Evolutionary conservation across 1,139 yeast genomes (phyloP).

Genomic region (Insectozyma bohioensis): DNA sequence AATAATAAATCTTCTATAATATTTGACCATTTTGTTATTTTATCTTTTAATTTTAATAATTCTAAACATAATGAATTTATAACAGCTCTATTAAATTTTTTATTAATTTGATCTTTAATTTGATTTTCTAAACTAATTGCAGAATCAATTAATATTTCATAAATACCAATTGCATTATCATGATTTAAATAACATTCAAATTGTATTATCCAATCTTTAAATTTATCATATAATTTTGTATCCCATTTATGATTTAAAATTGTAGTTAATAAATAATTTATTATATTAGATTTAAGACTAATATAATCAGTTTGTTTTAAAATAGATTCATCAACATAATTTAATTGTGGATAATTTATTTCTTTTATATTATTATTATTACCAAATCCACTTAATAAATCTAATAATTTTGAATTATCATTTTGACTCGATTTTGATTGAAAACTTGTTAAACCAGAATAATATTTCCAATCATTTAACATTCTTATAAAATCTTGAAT

Average conservation of each 20-base stretch:
- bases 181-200: conserved; percentile 22
- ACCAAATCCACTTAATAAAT: conserved; percentile 40
- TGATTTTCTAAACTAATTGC: conserved; percentile 35
- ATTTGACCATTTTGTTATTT: conserved; percentile 39
- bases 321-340: conserved; percentile 7
- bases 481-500: conserved; percentile 26
- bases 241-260: conserved; percentile 30
- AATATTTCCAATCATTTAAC: conserved; percentile 26
- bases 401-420: conserved; percentile 36
- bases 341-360: conserved; percentile 2
- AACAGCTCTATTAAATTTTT: conserved; percentile 13
- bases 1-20: conserved; percentile 18
- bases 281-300: conserved; percentile 45
- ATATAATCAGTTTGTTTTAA: conserved; percentile 38
- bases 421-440: conserved; percentile 20
- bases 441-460: conserved; percentile 1
- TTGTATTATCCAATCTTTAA: conserved; percentile 37
- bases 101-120: conserved; percentile 24
- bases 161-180: conserved; percentile 29
- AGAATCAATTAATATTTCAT: conserved; percentile 58
- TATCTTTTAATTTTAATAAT: conserved; percentile 38
- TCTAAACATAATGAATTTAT: conserved; percentile 31
- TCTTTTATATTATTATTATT: conserved; percentile 14
- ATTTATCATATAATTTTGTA: conserved; percentile 19
- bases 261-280: conserved; percentile 35